Evolutionary conservation across 2,329 filamentous ascomycete species (phyloP), one percentile per base, ranked within the genome.

Genomic region (Fusarium begoniae): DNA sequence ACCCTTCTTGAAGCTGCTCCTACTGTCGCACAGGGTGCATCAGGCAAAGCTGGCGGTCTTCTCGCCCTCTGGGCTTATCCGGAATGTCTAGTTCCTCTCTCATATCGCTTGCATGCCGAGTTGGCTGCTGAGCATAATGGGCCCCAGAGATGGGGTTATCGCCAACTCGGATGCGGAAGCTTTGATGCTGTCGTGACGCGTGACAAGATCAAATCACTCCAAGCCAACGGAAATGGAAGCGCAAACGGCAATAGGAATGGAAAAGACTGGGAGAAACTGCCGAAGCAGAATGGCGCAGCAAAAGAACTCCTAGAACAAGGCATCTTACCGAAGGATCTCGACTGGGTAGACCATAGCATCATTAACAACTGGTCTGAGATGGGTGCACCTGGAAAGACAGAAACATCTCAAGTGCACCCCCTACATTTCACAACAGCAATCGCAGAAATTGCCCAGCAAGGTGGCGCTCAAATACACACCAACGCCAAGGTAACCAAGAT

Each of bases 51-150:
- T 1, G 96, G 96, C 22, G 96, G 96, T 3, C 87, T 99, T 9
- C 88, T 99, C 28, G 96, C 92, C 2, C 86, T 95, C 22, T 98
- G 96, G 95, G 96, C 96, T 2, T 98, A 98, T 79, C 96, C 96
- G 0, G 87, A 86, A 65, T 92, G 90, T 77, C 90, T 98, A 44
- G 96, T 98, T 1, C 94, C 94, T 2, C 85, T 98, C 47, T 97
- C 94, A 66, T 98, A 95, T 83, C 88, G 88, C 54, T 86, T 98
- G 22, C 96, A 98, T 79, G 89, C 90, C 40, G 90, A 98, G 78
- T 87, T 99, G 18, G 93, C 96, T n/a, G 88, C 90, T 8, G 92
- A 97, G 81, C 94, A 98, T 80, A 88, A 89, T 72, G 96, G 96
- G 4, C 89, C 88, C 32, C 86, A 92, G 63, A 86, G 88, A 81